Base-by-base conservation (phyloP, 345 rosid genomes). In the Bruguiera sexangula region DNA sequence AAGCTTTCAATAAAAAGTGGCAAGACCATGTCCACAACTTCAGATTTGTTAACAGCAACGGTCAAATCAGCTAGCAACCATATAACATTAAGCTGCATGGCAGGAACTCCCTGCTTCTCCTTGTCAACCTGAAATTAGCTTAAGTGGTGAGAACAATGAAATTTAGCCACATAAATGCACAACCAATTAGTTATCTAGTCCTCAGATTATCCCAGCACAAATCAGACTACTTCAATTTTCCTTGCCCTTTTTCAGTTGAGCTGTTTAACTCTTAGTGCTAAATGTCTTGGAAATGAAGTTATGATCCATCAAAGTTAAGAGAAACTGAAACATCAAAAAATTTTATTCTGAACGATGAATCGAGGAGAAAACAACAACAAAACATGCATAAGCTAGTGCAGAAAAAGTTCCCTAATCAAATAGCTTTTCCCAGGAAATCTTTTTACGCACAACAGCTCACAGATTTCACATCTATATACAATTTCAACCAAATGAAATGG, bases 1-100 rank as follows among this genome's bases (percentile, higher is more conserved):
- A 96, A 81, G 76, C 85, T 90, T 87, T 96, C 99, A 77, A 96
- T 82, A 83, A 89, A 96, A 74, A 90, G 96, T 6, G 99, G 98
- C 83, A 96, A 81, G 72, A 96, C 89, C 98, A 92, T 90, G 86
- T 96, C 98, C 39, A 94, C 94, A 75, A 90, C 93, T 77, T 96
- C 99, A 67, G 97, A 81, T 86, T 90, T 96, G 82, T 85, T 82
- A 76, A 92, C 91, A 74, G 90, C 86, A 67, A 92, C 97, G 76
- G 88, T 92, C 74, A 96, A 69, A 85, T 96, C 98, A 84, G 99
- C 97, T 46, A 96, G 88, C 81, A 96, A 79, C 59, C 90, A 85
- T 74, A 96, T 96, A 62, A 90, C 74, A 81, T 90, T 96, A 66
- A 96, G 97, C 84, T 92, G 98, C 65, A 89, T 78, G 57, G 89